Conservation (phyloP, 2,329 filamentous ascomycete species). For the Diaporthe citriasiana region DNA sequence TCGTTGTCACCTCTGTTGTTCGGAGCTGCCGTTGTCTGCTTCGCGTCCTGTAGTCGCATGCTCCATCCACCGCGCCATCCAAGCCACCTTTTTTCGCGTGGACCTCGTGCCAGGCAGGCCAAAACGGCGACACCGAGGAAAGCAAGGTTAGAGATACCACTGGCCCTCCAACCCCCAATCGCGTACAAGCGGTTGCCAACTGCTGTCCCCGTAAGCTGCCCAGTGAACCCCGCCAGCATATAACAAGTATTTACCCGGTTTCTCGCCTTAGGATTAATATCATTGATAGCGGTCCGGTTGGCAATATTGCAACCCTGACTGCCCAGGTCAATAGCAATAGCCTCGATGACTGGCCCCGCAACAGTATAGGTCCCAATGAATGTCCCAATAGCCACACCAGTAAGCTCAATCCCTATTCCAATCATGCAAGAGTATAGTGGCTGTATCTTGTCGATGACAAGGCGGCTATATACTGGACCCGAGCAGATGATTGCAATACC, state of each 20-base stretch:
- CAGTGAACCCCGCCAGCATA: slow-evolving; percentile 82
- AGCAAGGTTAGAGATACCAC: slow-evolving; percentile 58
- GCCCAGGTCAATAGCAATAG: slow-evolving; percentile 78
- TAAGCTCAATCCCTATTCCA: slow-evolving; percentile 70
- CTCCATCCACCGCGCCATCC: slow-evolving; percentile 60
- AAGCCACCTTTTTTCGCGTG: slow-evolving; percentile 57
- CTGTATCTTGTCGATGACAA: slow-evolving; percentile 78
- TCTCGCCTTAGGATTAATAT: slow-evolving; percentile 77
- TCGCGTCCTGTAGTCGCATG: slow-evolving; percentile 43
- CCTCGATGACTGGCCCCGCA: slow-evolving; percentile 80
- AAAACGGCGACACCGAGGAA: slow-evolving; percentile 55
- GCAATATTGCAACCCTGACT: slow-evolving; percentile 81
- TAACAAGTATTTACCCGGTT: slow-evolving; percentile 87
- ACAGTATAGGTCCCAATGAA: slow-evolving; percentile 76
- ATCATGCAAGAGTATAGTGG: slow-evolving; percentile 77
- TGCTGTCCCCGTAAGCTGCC: slow-evolving; percentile 75
- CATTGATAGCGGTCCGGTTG: slow-evolving; percentile 79
- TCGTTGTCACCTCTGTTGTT: background rate
- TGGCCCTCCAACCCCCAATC: slow-evolving; percentile 64
- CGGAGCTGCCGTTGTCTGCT: background rate
- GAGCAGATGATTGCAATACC: slow-evolving; percentile 78
- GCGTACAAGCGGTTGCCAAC: slow-evolving; percentile 46
- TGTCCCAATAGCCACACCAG: slow-evolving; percentile 76
- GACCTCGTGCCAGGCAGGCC: slow-evolving; percentile 54
- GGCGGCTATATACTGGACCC: slow-evolving; percentile 77